Evolutionary conservation across 73 alveolate species (phyloP).

Genomic region (Symbiodinium natans): DNA sequence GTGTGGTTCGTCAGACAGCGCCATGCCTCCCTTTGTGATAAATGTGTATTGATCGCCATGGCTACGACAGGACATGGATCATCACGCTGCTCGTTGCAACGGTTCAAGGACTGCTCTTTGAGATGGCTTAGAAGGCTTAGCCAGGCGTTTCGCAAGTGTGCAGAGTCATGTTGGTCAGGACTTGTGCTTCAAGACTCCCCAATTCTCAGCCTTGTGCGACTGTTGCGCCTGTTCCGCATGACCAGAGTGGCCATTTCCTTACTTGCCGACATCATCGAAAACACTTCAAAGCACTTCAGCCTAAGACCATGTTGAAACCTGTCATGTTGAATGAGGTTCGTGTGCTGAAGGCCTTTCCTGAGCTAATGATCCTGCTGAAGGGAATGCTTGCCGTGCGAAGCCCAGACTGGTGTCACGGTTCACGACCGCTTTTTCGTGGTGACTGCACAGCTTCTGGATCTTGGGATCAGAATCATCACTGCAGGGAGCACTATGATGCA

Average conservation of each 20-base stretch:
- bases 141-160: neutral
- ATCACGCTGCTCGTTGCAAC: neutral
- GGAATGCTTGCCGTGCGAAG: neutral
- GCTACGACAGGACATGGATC: neutral
- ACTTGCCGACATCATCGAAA: neutral
- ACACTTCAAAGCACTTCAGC: too few relatives aligned
- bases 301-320: too few relatives aligned
- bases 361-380: neutral
- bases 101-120: neutral
- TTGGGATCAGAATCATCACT: too few relatives aligned
- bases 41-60: too few relatives aligned
- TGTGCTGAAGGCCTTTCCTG: neutral
- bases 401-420: neutral
- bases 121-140: neutral
- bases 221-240: conserved; percentile 18
- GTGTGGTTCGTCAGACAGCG: too few relatives aligned
- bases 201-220: neutral
- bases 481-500: too few relatives aligned
- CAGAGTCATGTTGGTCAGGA: neutral
- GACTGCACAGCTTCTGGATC: too few relatives aligned
- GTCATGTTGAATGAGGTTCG: neutral
- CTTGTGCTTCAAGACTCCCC: neutral
- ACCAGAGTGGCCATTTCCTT: neutral
- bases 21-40: too few relatives aligned
- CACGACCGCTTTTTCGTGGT: too few relatives aligned